These are phyloP conservation scores for Amanita pseudoporphyria DNA, from an alignment of 768 basidiomycete genomes.

Conservation along the genomic window DNA sequence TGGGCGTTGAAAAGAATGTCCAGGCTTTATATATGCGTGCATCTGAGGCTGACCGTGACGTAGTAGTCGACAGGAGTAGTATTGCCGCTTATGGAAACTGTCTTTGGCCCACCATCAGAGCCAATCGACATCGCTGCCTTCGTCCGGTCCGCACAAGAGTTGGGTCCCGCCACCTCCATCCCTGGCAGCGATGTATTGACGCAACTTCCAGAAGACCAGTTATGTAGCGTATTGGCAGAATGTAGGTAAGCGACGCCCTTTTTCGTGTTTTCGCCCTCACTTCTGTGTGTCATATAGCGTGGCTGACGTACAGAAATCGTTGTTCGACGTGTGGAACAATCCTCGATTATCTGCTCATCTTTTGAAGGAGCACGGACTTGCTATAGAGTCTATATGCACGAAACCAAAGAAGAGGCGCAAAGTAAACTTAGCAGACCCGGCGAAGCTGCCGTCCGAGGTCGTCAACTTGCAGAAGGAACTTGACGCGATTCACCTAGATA, in stretches of 20 bases:
- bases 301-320: conserved; percentile 33
- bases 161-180: conserved; percentile 6
- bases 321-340: conserved; percentile 41
- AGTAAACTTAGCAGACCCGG: conserved; percentile 24
- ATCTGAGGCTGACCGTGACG: conserved; percentile 7
- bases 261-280: neutral
- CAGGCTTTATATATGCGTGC: conserved; percentile 9
- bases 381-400: conserved; percentile 24
- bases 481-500: conserved; percentile 40
- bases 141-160: conserved; percentile 21
- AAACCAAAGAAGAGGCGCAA: conserved; percentile 26
- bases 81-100: conserved; percentile 29
- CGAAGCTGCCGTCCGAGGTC: conserved; percentile 37
- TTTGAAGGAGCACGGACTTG: conserved; percentile 39
- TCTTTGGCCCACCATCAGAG: conserved; percentile 59
- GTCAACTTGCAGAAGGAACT: conserved; percentile 38
- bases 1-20: neutral
- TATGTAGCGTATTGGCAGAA: conserved; percentile 24
- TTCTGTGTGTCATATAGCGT: conserved; percentile 34
- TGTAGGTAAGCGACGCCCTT: conserved; percentile 26
- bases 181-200: neutral
- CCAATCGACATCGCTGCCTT: conserved; percentile 38
- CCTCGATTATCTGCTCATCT: conserved; percentile 51
- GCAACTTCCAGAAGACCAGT: conserved; percentile 5
- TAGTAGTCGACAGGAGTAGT: neutral